Evolutionary conservation across 2,329 filamentous ascomycete species (phyloP).

Genomic region (Exophiala calicioides): DNA sequence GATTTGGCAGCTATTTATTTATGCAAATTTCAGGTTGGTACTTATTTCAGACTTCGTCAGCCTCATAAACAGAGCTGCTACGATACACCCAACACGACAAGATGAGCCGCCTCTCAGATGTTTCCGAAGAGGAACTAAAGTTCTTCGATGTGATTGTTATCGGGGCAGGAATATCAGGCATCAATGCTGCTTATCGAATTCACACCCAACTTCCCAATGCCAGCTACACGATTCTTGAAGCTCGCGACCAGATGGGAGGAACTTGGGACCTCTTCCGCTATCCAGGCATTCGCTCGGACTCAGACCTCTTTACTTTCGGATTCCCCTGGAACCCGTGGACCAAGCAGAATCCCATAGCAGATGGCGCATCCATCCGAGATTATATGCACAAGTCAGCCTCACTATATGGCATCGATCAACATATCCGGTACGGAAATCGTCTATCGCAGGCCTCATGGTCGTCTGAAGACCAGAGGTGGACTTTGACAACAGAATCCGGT

Average conservation of each 20-base stretch:
- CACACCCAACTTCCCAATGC: slow-evolving; percentile 58
- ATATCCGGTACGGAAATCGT: slow-evolving; percentile 55
- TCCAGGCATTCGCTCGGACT: slow-evolving; percentile 63
- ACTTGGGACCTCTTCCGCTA: slow-evolving; percentile 79
- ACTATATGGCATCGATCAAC: slow-evolving; percentile 54
- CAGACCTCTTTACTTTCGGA: slow-evolving; percentile 62
- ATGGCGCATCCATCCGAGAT: slow-evolving; percentile 51
- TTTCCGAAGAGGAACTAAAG: neutral
- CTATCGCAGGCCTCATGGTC: slow-evolving; percentile 57
- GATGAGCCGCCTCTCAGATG: neutral
- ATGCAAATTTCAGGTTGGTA: too few relatives aligned
- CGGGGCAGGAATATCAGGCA: slow-evolving; percentile 72
- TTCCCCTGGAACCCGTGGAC: slow-evolving; percentile 72
- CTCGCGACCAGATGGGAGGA: slow-evolving; percentile 65
- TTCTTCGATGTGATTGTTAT: slow-evolving; percentile 62
- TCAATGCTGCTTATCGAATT: slow-evolving; percentile 72
- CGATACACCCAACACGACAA: too few relatives aligned
- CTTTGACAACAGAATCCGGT: slow-evolving; percentile 44
- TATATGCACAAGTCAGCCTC: slow-evolving; percentile 57
- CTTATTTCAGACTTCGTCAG: too few relatives aligned
- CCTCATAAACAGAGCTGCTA: too few relatives aligned
- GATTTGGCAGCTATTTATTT: too few relatives aligned
- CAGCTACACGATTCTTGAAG: slow-evolving; percentile 68
- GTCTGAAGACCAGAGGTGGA: slow-evolving; percentile 47
- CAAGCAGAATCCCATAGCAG: slow-evolving; percentile 52